Evolutionary conservation across 2,329 filamentous ascomycete species (phyloP), one percentile per base, ranked within the genome.

Genomic region (Periconia macrospinosa): DNA sequence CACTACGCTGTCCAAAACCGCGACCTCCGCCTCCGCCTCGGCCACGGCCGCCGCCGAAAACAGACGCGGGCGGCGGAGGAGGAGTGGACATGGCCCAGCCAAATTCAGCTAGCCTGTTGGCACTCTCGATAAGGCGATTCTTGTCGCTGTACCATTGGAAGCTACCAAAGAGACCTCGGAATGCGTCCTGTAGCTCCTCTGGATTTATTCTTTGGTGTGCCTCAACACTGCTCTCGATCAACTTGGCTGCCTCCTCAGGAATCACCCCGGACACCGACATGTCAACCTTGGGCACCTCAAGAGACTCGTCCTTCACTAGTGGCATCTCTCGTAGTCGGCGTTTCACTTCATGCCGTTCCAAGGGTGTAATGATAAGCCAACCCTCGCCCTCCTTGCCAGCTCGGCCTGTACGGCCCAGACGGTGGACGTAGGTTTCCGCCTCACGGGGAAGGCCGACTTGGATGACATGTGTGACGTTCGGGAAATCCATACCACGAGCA

Each of bases 331-430:
- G 69, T 49, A 92, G 79, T 45, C 83, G 76, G 10, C 66, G 62
- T 43, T 82, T 78, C 2, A 83, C 77, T 43, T 76, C 70, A 0
- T 59, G 17, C 7, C 81, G 69, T 62, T 90, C 86, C 14, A 78
- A 66, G 11, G 83, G 72, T 1, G 84, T 77, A 1, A 91, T 58
- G 45, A 93, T 72, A 33, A 92, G 72, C 81, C 84, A 91, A 52
- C 87, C 89, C 66, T 90, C 79, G 43, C 90, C 90, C 61, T 85
- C 79, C 71, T 90, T 89, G 56, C 86, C 85, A 27, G 89, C 89
- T 66, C 91, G 87, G 52, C 73, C 79, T 10, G 79, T 82, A 52
- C 79, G 79, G 33, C 79, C 79, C 45, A 82, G 71, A 51, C 79
- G 78, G 60, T 82, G 79, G 46, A 82, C 76, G 67, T 82, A 82